Evolutionary conservation across 306 rosid species (phyloP).

Genomic region (Cucurbita ficifolia): DNA sequence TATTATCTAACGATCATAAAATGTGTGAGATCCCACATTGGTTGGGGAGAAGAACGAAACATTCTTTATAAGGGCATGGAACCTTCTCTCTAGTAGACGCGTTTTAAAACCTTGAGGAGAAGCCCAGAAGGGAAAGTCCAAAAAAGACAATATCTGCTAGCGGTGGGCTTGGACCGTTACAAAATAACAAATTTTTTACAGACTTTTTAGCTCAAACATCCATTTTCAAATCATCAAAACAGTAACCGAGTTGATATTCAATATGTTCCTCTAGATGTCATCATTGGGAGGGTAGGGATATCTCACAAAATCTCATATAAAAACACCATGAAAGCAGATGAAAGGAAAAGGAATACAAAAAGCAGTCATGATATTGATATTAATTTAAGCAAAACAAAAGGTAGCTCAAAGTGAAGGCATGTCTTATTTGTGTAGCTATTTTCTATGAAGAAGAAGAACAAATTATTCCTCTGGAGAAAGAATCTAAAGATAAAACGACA

Average conservation of each 20-base stretch:
- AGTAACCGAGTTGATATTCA: background rate
- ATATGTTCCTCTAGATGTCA: slow-evolving; percentile 27
- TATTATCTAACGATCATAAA: too few species aligned
- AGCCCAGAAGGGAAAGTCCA: too few species aligned
- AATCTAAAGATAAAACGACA: background rate
- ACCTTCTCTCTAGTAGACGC: too few species aligned
- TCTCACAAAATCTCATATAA: slow-evolving; percentile 49
- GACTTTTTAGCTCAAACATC: background rate
- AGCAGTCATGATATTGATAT: slow-evolving; percentile 20
- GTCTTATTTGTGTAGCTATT: background rate
- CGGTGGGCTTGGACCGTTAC: too few species aligned
- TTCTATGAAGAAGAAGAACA: background rate
- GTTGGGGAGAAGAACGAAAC: too few species aligned
- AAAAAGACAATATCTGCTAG: too few species aligned
- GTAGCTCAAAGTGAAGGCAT: background rate
- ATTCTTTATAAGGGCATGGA: too few species aligned
- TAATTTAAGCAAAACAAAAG: slow-evolving; percentile 1
- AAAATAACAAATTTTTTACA: too few species aligned
- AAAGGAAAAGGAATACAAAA: slow-evolving; percentile 22
- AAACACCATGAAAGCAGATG: slow-evolving; percentile 25
- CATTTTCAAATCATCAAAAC: background rate
- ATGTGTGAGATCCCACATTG: too few species aligned
- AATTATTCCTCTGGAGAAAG: slow-evolving; percentile 6
- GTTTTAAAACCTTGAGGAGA: too few species aligned
- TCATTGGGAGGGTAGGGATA: slow-evolving; percentile 39